Base-by-base conservation (phyloP, 2,329 filamentous ascomycete genomes). In the Metarhizium sp. region DNA sequence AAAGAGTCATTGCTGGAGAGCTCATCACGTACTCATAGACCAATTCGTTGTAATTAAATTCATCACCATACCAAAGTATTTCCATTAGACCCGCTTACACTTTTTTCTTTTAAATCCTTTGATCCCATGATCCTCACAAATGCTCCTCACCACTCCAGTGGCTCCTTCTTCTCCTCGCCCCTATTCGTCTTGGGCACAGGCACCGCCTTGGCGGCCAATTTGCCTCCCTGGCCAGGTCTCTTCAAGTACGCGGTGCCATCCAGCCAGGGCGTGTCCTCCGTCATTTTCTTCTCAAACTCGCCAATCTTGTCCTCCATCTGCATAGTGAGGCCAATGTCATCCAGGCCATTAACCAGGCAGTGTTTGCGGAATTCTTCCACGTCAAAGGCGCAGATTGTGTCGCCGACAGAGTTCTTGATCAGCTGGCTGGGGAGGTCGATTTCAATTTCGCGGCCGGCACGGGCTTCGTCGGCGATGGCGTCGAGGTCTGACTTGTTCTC, bases 281-380 rank as follows among this genome's bases (percentile, higher is more conserved):
- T 87, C 68, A 91, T 83, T 71, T 85, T 86, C 64, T 76, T 75
- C 82, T 97, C 92, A 66, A 94, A 96, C 58, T 79, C 80, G 56
- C 80, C 75, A 67, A 97, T 96, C 79, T 95, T 91, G 59, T 91
- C 87, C 60, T 94, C 91, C 74, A 89, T 82, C 74, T 95, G 89
- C 79, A 96, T 90, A 6, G 92, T 97, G 60, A 97, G 75, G 40
- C 92, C 92, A 65, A 97, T 97, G 64, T 97, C 94, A 68, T 97
- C 92, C 10, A 97, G 83, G 0, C 92, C 92, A 67, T 97, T 95
- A 65, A 95, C 72, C 52, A 97, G 75, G 72, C 92, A 97, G 75
- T 97, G 90, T 75, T 95, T 95, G 69, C 91, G 79, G 78, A 97
- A 97, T 73, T 88, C 84, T 68, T 97, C 92, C 6, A 96, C 88